Evolutionary conservation across 495 filamentous ascomycete genomes (phyloP).

Genomic region (Saxophila tyrrhenica): DNA sequence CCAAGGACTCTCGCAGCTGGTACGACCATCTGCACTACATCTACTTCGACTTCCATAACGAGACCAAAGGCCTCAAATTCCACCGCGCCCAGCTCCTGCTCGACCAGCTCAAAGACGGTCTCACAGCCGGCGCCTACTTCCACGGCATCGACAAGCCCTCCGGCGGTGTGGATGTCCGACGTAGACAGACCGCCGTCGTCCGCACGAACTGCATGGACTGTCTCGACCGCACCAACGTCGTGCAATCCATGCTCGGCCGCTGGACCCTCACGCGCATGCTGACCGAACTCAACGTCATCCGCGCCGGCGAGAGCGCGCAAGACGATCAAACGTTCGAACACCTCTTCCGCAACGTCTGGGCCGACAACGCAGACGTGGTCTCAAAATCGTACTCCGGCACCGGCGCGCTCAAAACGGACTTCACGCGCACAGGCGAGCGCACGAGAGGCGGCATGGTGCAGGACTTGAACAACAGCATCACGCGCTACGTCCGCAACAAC

Average conservation of each 20-base stretch:
- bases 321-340: slow-evolving; percentile 69
- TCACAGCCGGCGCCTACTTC: slow-evolving; percentile 78
- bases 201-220: slow-evolving; percentile 99
- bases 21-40: slow-evolving; percentile 84
- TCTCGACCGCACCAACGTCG: slow-evolving; percentile 92
- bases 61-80: slow-evolving; percentile 90
- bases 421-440: slow-evolving; percentile 78
- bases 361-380: slow-evolving; percentile 93
- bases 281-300: slow-evolving; percentile 64
- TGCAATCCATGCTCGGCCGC: slow-evolving; percentile 88
- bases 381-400: slow-evolving; percentile 88
- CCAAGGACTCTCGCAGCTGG: slow-evolving; percentile 44
- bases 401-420: slow-evolving; percentile 91
- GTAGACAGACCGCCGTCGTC: slow-evolving; percentile 72
- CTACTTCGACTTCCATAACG: slow-evolving; percentile 97
- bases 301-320: slow-evolving; percentile 53
- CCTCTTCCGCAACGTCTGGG: slow-evolving; percentile 92
- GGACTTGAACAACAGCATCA: slow-evolving; percentile 71
- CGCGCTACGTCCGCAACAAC: slow-evolving; percentile 79
- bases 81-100: slow-evolving; percentile 80
- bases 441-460: slow-evolving; percentile 72
- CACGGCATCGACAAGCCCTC: slow-evolving; percentile 77
- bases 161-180: slow-evolving; percentile 65
- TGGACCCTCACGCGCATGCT: slow-evolving; percentile 81
- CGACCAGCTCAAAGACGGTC: slow-evolving; percentile 60